A percentile compares a stretch with the other conserved stretches of the same genome.
Conservation (phyloP, 768 basidiomycete genomes). For the Phaffia tasmanica region DNA sequence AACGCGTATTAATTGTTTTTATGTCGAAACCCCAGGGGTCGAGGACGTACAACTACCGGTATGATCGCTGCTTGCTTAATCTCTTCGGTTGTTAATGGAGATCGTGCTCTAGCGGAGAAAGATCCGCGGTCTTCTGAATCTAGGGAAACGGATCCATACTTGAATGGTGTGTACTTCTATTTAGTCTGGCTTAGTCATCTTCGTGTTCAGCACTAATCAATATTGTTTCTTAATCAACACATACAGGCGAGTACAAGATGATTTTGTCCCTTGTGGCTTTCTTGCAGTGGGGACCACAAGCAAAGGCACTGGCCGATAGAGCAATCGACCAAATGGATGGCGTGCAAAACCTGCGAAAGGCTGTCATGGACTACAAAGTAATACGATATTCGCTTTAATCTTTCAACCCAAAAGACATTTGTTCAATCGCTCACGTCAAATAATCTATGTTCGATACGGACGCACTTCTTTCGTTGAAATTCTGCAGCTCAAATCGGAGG, state of each 20-base stretch:
- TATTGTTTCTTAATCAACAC: too few species aligned
- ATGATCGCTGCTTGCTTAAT: constrained; percentile 86
- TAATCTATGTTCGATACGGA: constrained; percentile 83
- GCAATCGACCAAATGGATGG: constrained; percentile 43
- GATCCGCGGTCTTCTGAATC: not conserved
- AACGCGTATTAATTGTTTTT: not conserved
- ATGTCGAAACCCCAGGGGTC: constrained; percentile 28
- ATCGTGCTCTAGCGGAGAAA: constrained; percentile 14
- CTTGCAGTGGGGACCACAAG: constrained; percentile 78
- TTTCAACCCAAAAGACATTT: constrained; percentile 65
- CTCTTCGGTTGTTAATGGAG: constrained; percentile 46
- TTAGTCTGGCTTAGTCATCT: not conserved
- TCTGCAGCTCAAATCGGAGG: constrained; percentile 80
- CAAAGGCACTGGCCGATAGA: constrained; percentile 82
- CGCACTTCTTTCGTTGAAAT: constrained; percentile 31
- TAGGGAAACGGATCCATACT: constrained; percentile 18
- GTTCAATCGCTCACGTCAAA: constrained; percentile 52
- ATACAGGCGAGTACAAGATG: constrained; percentile 88
- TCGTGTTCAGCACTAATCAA: too few species aligned
- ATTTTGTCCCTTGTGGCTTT: constrained; percentile 89
- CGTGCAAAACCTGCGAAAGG: constrained; percentile 90
- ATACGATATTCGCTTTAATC: not conserved
- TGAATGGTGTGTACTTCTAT: constrained; percentile 9
- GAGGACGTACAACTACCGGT: constrained; percentile 73
- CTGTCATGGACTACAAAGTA: constrained; percentile 74